Base-by-base conservation (phyloP, 441 rosid genomes). In the Corymbia citriodora region DNA sequence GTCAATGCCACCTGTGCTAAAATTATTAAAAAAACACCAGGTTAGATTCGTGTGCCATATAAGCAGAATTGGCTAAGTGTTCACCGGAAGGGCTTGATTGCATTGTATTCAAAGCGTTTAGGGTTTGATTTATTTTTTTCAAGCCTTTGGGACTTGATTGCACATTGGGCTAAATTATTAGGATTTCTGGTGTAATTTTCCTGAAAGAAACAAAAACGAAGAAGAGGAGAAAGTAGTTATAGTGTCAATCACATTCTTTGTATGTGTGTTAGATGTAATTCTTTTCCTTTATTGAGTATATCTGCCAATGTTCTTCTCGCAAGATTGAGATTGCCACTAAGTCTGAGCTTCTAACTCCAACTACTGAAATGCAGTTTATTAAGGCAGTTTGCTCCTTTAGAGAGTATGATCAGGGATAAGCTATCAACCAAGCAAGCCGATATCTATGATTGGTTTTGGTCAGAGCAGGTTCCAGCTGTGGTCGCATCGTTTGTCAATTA, bases 381-480 rank as follows among this genome's bases (percentile, higher is more conserved):
- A 55, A 96, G 98, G 90, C 98, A 92, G 91, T 95, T 96, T 94
- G 96, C 98, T 92, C 97, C 97, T 36, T 92, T 98, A 90, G 99
- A 97, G 94, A 95, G 96, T 93, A 92, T 94, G 93, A 97, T 98
- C 92, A 95, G 96, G 95, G 99, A 96, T 70, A 94, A 97, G 91
- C 90, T 98, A 89, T 96, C 97, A 81, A 95, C 94, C 91, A 98
- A 97, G 91, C 97, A 96, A 88, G 96, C 98, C 91, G 97, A 96
- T 92, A 95, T 94, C 87, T 94, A 93, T 92, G 98, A 97, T 57
- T 95, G 99, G 99, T 96, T 98, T 92, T 97, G 96, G 98, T 94
- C 97, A 55, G 97, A 95, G 92, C 98, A 96, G 93, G 93, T 97
- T 90, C 99, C 99, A 50, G 88, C 91, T 79, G 96, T 91, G 87